phyloP scores from a whole-genome alignment of 177 flowering plant species.

The Vitis hybrid region DNA sequence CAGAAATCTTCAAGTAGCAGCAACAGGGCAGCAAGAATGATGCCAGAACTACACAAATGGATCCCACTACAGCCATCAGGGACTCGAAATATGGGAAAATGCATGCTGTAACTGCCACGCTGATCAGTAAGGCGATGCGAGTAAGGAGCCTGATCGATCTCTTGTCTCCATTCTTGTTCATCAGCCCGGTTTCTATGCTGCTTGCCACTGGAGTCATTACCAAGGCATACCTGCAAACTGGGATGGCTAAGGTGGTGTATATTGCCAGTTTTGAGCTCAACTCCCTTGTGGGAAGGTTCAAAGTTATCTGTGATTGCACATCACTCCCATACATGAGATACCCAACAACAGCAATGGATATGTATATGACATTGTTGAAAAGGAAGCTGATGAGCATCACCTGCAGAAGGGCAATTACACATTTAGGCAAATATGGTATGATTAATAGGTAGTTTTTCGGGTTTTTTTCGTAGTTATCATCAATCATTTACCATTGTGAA shows the following conservation, averaged over 20 bases:
- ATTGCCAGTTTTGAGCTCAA: no score
- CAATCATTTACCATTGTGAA: not conserved
- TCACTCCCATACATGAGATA: not conserved
- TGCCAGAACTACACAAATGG: not conserved
- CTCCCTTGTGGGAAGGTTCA: no score
- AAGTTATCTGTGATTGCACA: not conserved
- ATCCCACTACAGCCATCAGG: not conserved
- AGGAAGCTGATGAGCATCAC: not conserved
- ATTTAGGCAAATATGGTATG: not conserved
- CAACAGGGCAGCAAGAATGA: not conserved
- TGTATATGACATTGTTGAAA: not conserved
- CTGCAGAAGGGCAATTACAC: not conserved
- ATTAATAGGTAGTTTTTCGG: not conserved
- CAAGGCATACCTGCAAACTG: not conserved
- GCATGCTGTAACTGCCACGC: not conserved
- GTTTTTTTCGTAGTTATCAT: not conserved
- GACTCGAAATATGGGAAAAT: not conserved
- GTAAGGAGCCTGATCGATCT: not conserved
- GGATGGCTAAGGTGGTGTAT: no score
- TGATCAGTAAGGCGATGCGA: not conserved
- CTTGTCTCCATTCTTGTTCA: not conserved
- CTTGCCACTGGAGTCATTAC: not conserved
- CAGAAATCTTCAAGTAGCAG: not conserved
- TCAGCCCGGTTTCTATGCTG: not conserved
- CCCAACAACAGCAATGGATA: not conserved